Conservation (phyloP, 441 rosid genomes). For the Melastoma candidum region DNA sequence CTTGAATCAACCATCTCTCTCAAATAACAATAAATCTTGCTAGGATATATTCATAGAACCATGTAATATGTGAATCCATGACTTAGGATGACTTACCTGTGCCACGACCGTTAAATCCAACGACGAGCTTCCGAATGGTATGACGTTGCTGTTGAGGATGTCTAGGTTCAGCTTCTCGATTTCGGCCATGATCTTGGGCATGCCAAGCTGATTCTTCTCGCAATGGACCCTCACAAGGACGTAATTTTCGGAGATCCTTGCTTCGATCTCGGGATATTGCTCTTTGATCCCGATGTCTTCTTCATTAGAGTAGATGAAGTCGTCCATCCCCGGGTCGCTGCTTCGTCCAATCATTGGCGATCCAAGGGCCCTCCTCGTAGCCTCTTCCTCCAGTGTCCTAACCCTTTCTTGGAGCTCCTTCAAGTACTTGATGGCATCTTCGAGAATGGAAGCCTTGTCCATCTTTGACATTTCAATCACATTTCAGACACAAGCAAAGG, state of each 20-base stretch:
- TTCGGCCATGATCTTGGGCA: slow-evolving; percentile 35
- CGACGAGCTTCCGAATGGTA: slow-evolving; percentile 62
- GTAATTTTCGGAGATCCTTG: slow-evolving; percentile 45
- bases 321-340: slow-evolving; percentile 34
- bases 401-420: slow-evolving; percentile 49
- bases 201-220: slow-evolving; percentile 39
- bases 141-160: slow-evolving; percentile 37
- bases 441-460: slow-evolving; percentile 64
- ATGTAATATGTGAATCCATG: not conserved
- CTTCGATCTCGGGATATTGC: slow-evolving; percentile 72
- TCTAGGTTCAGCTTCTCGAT: slow-evolving; percentile 49
- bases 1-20: not conserved
- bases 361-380: slow-evolving; percentile 44
- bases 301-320: slow-evolving; percentile 33
- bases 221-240: slow-evolving; percentile 66
- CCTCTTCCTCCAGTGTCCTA: slow-evolving; percentile 32
- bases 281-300: slow-evolving; percentile 21
- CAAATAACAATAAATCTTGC: not conserved
- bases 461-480: slow-evolving; percentile 19
- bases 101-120: slow-evolving; percentile 61
- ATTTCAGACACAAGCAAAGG: not conserved
- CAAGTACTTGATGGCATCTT: slow-evolving; percentile 41
- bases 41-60: not conserved
- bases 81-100: slow-evolving; percentile 33
- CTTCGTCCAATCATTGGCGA: slow-evolving; percentile 57